Evolutionary conservation across 2,329 filamentous ascomycete species (phyloP).

Genomic region (Coniochaeta prunicola): DNA sequence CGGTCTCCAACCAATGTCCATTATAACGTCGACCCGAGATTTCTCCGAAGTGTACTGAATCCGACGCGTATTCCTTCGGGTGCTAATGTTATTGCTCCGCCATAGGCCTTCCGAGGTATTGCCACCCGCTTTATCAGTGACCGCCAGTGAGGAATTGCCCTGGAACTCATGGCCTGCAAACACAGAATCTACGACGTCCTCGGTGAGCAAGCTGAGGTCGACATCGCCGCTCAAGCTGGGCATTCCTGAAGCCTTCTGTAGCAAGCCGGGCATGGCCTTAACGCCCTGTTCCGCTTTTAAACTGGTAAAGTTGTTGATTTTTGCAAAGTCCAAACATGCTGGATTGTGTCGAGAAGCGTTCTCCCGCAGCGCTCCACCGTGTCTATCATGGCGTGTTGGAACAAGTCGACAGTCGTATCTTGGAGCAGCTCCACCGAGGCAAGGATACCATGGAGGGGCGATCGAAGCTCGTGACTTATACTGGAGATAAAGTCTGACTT

Average conservation of each 20-base stretch:
- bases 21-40: slow-evolving; percentile 24
- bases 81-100: not conserved
- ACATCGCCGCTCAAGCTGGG: not conserved
- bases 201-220: slow-evolving; percentile 21
- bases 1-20: slow-evolving; percentile 34
- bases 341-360: slow-evolving; percentile 41
- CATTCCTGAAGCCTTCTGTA: not conserved
- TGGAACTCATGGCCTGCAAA: slow-evolving; percentile 25
- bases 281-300: slow-evolving; percentile 1
- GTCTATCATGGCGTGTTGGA: slow-evolving; percentile 28
- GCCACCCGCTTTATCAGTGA: not conserved
- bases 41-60: not conserved
- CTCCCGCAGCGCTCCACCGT: slow-evolving; percentile 41
- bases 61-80: not conserved
- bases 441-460: slow-evolving; percentile 49
- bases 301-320: not conserved
- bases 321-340: slow-evolving; percentile 20
- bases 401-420: slow-evolving; percentile 27
- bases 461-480: slow-evolving; percentile 49
- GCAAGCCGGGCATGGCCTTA: not conserved
- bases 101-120: not conserved
- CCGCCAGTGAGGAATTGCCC: slow-evolving; percentile 1
- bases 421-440: slow-evolving; percentile 42
- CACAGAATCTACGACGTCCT: slow-evolving; percentile 27
- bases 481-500: slow-evolving; percentile 50